Conservation (phyloP, 2,329 filamentous ascomycete genomes). For the Paecilomyces dactylethromorphus region DNA sequence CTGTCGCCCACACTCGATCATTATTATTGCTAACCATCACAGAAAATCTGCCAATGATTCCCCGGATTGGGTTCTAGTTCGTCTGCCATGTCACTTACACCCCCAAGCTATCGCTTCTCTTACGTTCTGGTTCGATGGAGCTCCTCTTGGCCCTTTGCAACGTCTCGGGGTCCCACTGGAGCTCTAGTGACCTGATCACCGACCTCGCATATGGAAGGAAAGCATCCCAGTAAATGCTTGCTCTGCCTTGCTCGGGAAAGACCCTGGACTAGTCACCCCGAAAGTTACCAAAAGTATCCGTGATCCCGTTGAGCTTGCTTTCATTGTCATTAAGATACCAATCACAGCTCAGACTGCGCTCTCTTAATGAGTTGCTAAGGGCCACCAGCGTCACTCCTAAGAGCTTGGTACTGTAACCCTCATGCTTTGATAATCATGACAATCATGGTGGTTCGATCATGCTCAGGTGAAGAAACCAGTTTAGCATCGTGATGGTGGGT, state of each 20-base stretch:
- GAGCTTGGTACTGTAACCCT: neutral
- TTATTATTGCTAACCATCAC: neutral
- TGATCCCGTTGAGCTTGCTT: neutral
- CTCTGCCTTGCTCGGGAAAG: neutral
- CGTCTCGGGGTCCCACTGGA: neutral
- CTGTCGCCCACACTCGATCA: neutral
- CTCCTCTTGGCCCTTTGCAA: neutral
- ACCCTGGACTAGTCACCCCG: neutral
- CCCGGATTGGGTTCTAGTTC: neutral
- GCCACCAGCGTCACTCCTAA: too few species aligned
- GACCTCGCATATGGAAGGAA: neutral
- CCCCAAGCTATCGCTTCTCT: neutral
- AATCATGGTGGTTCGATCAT: too few species aligned
- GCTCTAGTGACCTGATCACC: neutral
- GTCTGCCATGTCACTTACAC: neutral
- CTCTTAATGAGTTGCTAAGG: neutral
- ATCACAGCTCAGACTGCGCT: neutral
- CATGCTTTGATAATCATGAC: neutral
- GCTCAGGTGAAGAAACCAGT: too few species aligned
- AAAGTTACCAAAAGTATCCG: too few species aligned
- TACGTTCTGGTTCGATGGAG: neutral
- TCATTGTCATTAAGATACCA: neutral
- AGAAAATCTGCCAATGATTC: neutral
- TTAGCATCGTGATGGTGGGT: neutral
- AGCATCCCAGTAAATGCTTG: neutral